A percentile compares a stretch with the other conserved stretches of the same genome.
These are phyloP conservation scores for Phytopythium sindhum DNA, from an alignment of 352 stramenopile genomes.

Conservation along the genomic window DNA sequence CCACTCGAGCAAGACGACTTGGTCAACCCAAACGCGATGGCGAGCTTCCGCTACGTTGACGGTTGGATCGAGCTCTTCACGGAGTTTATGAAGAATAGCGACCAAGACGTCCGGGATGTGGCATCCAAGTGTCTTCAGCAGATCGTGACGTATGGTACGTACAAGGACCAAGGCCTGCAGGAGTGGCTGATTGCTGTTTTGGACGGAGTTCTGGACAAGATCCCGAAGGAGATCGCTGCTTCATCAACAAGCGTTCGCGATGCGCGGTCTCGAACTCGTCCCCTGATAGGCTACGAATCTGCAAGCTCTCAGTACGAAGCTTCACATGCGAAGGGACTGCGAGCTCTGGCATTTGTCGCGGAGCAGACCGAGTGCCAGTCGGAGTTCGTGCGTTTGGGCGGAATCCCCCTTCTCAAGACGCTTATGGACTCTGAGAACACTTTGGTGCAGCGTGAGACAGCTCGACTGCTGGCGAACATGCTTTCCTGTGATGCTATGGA, in stretches of 20 bases:
- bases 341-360: constrained; percentile 59
- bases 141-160: constrained; percentile 32
- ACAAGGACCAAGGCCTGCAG: constrained; percentile 61
- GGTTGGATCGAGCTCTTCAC: constrained; percentile 83
- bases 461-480: constrained; percentile 63
- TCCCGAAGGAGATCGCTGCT: constrained; percentile 38
- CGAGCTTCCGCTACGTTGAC: constrained; percentile 52
- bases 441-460: constrained; percentile 52
- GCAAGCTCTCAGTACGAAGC: constrained; percentile 29
- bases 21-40: constrained; percentile 35
- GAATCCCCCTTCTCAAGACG: constrained; percentile 51
- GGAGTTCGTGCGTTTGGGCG: constrained; percentile 45
- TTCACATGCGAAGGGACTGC: constrained; percentile 55
- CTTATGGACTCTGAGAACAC: constrained; percentile 38
- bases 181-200: constrained; percentile 76
- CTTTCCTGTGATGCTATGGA: constrained; percentile 55
- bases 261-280: constrained; percentile 53
- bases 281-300: constrained; percentile 31
- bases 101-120: constrained; percentile 41
- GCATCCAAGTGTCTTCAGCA: constrained; percentile 59
- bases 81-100: constrained; percentile 46
- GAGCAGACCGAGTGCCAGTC: constrained; percentile 52
- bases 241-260: constrained; percentile 58
- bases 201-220: constrained; percentile 55
- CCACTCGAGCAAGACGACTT: constrained; percentile 58